Evolutionary conservation across 2,329 filamentous ascomycete genomes (phyloP), one percentile per base, ranked within the genome.

Genomic region (Aureobasidium melanogenum): DNA sequence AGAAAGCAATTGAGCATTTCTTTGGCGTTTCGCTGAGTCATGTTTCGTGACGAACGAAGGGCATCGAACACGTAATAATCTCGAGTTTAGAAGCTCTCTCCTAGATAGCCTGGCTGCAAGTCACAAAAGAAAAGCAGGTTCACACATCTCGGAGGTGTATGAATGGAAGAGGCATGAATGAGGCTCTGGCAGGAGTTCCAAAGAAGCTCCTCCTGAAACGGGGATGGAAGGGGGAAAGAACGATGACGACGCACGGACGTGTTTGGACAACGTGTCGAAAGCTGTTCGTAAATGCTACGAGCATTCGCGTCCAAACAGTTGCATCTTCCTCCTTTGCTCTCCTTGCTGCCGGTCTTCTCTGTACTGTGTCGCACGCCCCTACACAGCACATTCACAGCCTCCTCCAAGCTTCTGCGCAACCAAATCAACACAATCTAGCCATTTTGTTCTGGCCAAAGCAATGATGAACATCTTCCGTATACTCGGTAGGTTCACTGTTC

Each of bases 401-500:
- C n/a, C n/a, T n/a, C 32, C 36, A 9, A 32, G 51, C 26, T n/a
- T 22, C 39, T n/a, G 34, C 19, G 19, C 38, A n/a, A 43, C 15
- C 36, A 9, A 5, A n/a, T 7, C 12, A 55, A 38, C 12, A 39
- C 34, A 43, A 43, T 6, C 36, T 9, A 17, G 28, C 22, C 22
- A 9, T 10, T 41, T 14, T 5, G 12, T 32, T 24, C 44, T 47
- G 47, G 48, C 44, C 14, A 8, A 36, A 52, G 47, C 58, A 34
- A 64, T 54, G 50, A 88, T 88, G 85, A 89, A 88, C 77, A 77
- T 88, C 72, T 89, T 89, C 78, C 77, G 86, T 70, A 76, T 88
- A 70, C 72, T 84, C 72, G 86, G 86, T 88, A 77, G 64, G 79
- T 67, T 62, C 22, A 46, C 62, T 52, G 38, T 62, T 24, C 10